These are phyloP conservation scores for Eragrostis tef DNA, from an alignment of 202 grass and related monocot genomes.

Conservation along the genomic window DNA sequence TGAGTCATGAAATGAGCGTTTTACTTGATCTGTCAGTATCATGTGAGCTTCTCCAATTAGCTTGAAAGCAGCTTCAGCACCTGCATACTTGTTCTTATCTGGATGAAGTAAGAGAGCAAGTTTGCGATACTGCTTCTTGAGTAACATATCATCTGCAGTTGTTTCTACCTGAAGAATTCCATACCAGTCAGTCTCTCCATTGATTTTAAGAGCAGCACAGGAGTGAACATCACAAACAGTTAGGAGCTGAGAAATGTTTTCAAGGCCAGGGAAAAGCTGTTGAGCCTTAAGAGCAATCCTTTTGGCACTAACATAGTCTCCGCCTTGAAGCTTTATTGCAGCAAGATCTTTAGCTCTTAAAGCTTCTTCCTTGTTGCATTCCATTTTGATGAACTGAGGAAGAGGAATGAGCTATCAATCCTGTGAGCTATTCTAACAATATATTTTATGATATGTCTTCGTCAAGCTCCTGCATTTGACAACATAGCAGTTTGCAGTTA, in stretches of 20 bases:
- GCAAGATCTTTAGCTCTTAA: constrained; percentile 62
- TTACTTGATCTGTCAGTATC: constrained; percentile 59
- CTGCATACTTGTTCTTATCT: constrained; percentile 77
- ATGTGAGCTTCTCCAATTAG: constrained; percentile 72
- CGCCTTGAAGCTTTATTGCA: constrained; percentile 54
- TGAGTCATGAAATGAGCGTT: constrained; percentile 56
- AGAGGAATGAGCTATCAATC: neutral
- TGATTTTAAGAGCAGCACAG: constrained; percentile 54
- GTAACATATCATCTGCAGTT: constrained; percentile 54
- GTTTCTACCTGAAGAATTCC: constrained; percentile 61
- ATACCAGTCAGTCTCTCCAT: constrained; percentile 68
- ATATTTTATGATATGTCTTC: constrained; percentile 20
- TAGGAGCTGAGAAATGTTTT: constrained; percentile 71
- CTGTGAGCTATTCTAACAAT: constrained; percentile 9
- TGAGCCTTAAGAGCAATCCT: constrained; percentile 71
- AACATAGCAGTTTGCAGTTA: constrained; percentile 31
- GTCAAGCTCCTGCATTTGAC: constrained; percentile 36
- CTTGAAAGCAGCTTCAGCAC: constrained; percentile 79
- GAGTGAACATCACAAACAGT: constrained; percentile 75
- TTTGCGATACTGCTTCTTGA: constrained; percentile 76
- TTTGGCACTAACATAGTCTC: constrained; percentile 62
- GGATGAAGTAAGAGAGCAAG: constrained; percentile 75
- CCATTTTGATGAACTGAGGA: constrained; percentile 53
- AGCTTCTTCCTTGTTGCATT: constrained; percentile 87
- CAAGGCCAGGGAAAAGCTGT: constrained; percentile 57